Percentiles rank a stretch among this genome's conserved stretches.
These are phyloP conservation scores for Dendrobium huoshanense DNA, from an alignment of 106 monocot species.

Conservation along the genomic window DNA sequence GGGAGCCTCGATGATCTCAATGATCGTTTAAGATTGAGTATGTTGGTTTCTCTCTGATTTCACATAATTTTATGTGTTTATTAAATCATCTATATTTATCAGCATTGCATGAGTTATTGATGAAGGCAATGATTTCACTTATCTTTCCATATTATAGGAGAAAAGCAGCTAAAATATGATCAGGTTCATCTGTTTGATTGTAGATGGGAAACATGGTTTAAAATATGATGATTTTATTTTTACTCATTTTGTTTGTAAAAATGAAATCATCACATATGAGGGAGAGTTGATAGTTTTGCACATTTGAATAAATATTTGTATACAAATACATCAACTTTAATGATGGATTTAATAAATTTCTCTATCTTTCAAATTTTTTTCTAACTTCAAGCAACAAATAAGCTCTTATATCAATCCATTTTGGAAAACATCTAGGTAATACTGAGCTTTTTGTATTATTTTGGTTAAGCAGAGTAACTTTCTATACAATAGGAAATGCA, in stretches of 20 bases:
- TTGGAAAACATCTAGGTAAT: not conserved
- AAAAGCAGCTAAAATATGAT: not conserved
- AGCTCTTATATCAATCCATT: not conserved
- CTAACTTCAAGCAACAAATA: not conserved
- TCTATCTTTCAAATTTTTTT: not conserved
- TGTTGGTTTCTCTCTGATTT: not conserved
- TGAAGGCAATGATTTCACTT: not conserved
- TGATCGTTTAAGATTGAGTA: slow-evolving; percentile 24
- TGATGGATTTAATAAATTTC: not conserved
- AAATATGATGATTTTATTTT: too few species aligned
- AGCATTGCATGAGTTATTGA: too few species aligned
- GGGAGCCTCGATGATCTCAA: slow-evolving; percentile 78
- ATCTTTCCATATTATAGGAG: not conserved
- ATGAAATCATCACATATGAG: not conserved
- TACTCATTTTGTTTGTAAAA: too few species aligned
- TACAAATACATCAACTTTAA: not conserved
- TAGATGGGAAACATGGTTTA: not conserved
- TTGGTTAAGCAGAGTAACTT: not conserved
- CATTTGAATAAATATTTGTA: too few species aligned
- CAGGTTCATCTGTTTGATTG: not conserved
- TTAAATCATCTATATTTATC: not conserved
- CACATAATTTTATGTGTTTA: not conserved
- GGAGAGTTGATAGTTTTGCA: too few species aligned
- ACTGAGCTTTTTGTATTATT: not conserved
- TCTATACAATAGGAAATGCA: not conserved